Conservation (phyloP, 2,329 filamentous ascomycete genomes). For the Fusarium fracticaudum region DNA sequence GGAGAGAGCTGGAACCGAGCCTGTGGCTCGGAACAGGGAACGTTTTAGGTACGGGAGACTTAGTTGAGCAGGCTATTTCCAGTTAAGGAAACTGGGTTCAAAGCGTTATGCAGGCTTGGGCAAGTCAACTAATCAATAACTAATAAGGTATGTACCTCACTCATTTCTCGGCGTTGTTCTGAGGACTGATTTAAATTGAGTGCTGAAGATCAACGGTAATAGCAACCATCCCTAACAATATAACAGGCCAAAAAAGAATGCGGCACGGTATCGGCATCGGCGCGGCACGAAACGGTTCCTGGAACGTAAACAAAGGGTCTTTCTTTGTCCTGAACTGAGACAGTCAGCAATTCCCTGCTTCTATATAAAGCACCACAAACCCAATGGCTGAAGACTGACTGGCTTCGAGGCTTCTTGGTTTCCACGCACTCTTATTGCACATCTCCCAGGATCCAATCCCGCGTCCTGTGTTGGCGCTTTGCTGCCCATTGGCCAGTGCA, state of each 20-base stretch:
- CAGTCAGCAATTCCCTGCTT: not conserved
- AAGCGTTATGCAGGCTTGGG: constrained; percentile 24
- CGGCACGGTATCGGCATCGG: not conserved
- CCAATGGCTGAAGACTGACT: not conserved
- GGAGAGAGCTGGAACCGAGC: constrained; percentile 30
- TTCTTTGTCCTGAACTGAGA: not conserved
- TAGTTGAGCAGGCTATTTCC: constrained; percentile 33
- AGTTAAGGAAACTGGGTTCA: constrained; percentile 38
- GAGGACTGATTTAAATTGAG: constrained; percentile 30
- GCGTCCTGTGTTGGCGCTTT: constrained; percentile 22
- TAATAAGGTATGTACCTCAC: not conserved
- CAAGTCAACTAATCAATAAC: constrained; percentile 13
- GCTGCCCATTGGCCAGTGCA: constrained; percentile 20
- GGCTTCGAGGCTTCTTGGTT: not conserved
- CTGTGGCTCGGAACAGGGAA: constrained; percentile 25
- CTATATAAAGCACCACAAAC: not conserved
- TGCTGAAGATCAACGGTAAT: constrained; percentile 26
- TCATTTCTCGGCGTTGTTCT: constrained; percentile 29
- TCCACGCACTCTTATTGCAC: constrained; percentile 10
- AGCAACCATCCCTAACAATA: not conserved
- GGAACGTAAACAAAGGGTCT: not conserved
- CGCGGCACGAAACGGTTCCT: constrained; percentile 3
- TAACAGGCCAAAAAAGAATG: not conserved
- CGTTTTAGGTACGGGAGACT: constrained; percentile 29
- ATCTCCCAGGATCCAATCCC: constrained; percentile 30